A percentile compares a stretch with the other conserved stretches of the same genome.
phyloP scores from a whole-genome alignment of 495 filamentous ascomycete genomes.

The Daldinia decipiens region DNA sequence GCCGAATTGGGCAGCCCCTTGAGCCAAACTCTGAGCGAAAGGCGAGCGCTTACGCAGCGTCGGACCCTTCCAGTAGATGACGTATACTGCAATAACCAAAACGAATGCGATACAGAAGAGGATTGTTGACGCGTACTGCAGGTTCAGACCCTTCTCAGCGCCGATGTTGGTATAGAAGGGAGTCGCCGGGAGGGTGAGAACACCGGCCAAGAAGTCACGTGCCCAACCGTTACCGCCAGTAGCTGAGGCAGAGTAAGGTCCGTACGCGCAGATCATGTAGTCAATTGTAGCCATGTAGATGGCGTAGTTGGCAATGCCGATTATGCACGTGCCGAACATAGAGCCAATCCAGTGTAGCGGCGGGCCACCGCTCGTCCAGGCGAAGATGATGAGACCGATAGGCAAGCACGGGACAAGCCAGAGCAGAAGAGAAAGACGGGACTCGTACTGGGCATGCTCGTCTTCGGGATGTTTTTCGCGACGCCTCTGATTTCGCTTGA shows the following conservation, averaged over 20 bases:
- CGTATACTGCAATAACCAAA: slow-evolving; percentile 77
- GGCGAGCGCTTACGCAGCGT: slow-evolving; percentile 72
- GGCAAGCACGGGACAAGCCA: slow-evolving; percentile 72
- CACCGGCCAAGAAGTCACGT: slow-evolving; percentile 84
- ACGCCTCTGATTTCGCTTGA: slow-evolving; percentile 64
- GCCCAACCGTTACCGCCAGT: slow-evolving; percentile 77
- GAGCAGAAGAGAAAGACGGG: slow-evolving; percentile 66
- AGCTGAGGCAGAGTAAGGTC: slow-evolving; percentile 79
- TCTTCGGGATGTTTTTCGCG: slow-evolving; percentile 63
- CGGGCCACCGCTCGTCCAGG: slow-evolving; percentile 71
- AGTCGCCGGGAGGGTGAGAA: slow-evolving; percentile 77
- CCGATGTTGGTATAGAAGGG: slow-evolving; percentile 77
- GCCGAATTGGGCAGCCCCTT: slow-evolving; percentile 60
- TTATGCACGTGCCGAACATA: slow-evolving; percentile 67
- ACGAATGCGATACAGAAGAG: slow-evolving; percentile 73
- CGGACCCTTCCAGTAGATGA: slow-evolving; percentile 82
- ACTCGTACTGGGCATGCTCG: slow-evolving; percentile 70
- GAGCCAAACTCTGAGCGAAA: slow-evolving; percentile 76
- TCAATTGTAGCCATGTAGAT: slow-evolving; percentile 87
- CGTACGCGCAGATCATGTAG: slow-evolving; percentile 86
- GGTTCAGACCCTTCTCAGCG: slow-evolving; percentile 58
- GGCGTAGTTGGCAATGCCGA: slow-evolving; percentile 74
- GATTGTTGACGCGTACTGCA: slow-evolving; percentile 78
- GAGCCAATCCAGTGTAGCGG: slow-evolving; percentile 71
- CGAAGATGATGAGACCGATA: slow-evolving; percentile 75